Conservation (phyloP, 2,329 filamentous ascomycete genomes). For the Alternaria tenuissima region DNA sequence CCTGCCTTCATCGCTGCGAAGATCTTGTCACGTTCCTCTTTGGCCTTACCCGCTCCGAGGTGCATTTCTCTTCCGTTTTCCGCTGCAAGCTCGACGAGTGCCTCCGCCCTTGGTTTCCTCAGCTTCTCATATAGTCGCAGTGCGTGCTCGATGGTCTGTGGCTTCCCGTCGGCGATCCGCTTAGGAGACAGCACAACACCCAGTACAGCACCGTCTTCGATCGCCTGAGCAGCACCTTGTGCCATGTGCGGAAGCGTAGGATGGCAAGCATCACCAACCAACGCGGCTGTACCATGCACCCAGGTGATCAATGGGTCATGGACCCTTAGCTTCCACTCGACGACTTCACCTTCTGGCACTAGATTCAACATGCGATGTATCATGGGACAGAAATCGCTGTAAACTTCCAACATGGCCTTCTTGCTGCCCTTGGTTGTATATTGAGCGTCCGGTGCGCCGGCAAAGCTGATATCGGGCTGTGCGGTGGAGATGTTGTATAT, state of each 20-base stretch:
- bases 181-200: slow-evolving; percentile 60
- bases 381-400: slow-evolving; percentile 67
- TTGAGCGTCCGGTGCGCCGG: slow-evolving; percentile 63
- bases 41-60: slow-evolving; percentile 65
- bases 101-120: slow-evolving; percentile 65
- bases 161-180: slow-evolving; percentile 54
- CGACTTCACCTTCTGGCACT: slow-evolving; percentile 70
- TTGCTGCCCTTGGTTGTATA: slow-evolving; percentile 71
- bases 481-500: slow-evolving; percentile 73
- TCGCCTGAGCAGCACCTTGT: slow-evolving; percentile 71
- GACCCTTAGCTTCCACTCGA: slow-evolving; percentile 71
- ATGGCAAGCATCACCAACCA: slow-evolving; percentile 69
- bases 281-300: slow-evolving; percentile 62
- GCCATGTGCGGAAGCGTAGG: slow-evolving; percentile 70
- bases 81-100: slow-evolving; percentile 65
- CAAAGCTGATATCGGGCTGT: slow-evolving; percentile 68
- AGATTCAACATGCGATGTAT: slow-evolving; percentile 68
- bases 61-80: slow-evolving; percentile 64
- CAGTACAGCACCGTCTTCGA: slow-evolving; percentile 69
- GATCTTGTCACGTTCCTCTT: slow-evolving; percentile 65
- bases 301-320: slow-evolving; percentile 70
- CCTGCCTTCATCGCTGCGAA: slow-evolving; percentile 59
- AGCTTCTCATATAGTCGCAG: slow-evolving; percentile 65
- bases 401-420: slow-evolving; percentile 67
- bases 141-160: slow-evolving; percentile 60